Evolutionary conservation across 192 early-diverging fungal genomes (phyloP), one percentile per base, ranked within the genome.

Genomic region (Umbelopsis ramanniana): DNA sequence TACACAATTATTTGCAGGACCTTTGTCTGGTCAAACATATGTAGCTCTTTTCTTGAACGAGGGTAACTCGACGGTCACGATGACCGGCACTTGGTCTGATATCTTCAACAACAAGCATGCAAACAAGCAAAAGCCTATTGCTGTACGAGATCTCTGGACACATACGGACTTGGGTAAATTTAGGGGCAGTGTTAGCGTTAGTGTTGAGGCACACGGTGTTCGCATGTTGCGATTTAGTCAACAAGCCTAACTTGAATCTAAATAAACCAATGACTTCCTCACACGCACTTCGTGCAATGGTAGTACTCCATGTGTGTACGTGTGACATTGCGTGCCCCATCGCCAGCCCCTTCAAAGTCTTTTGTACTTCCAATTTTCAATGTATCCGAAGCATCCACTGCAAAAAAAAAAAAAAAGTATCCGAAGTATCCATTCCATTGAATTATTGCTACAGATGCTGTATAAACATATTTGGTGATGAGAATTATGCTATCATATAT

Each of bases 1-100:
- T 17, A 57, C 50, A 3, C 52, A 72, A 14, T 29, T 72, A 12
- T 72, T 52, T 37, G 33, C 45, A 52, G 71, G 71, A 22, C 71
- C 71, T 19, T 72, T 72, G 21, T 38, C 52, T 12, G 14, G 37
- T 6, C 40, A 55, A 8, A 35, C 19, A 22, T 68, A 68, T 48
- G 67, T 68, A 0, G 67, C 67, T n/a, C 23, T 68, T n/a, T 46
- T 68, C n/a, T 29, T 45, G 45, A 68, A 68, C 43, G 14, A 29
- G 7, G 46, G 67, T n/a, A 47, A 46, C 40, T 46, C 67, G 4
- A 68, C 40, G 2, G 14, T 21, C 4, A 68, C 14, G 5, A 46
- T 68, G 22, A 68, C 38, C 67, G 45, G 22, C 3, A 68, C 40
- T 6, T 68, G 40, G 67, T 24, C 40, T 6, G 67, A 68, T 21